Evolutionary conservation across 2,329 filamentous ascomycete genomes (phyloP).

Genomic region (Cladophialophora bantiana): DNA sequence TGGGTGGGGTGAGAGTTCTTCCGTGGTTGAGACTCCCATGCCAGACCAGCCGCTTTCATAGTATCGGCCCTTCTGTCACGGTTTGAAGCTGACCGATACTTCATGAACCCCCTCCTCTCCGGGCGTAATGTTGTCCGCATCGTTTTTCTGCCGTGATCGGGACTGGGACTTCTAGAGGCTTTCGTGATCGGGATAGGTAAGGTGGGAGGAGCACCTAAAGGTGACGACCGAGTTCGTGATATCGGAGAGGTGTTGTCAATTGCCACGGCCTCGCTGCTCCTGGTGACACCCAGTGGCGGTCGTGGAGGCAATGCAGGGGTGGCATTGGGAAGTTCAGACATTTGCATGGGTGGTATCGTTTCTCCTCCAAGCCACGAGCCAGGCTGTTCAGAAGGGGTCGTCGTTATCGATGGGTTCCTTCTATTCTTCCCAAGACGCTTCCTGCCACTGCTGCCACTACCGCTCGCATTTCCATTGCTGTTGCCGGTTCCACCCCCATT

Average conservation of each 20-base stretch:
- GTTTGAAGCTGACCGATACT: conserved; percentile 54
- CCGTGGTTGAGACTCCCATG: conserved; percentile 58
- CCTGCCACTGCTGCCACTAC: conserved; percentile 26
- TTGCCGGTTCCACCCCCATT: conserved; percentile 10
- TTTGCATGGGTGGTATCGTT: conserved; percentile 80
- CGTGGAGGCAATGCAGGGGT: conserved; percentile 65
- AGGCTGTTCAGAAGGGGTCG: conserved; percentile 25
- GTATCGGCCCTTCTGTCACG: conserved; percentile 61
- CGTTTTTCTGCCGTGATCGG: conserved; percentile 62
- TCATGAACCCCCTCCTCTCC: conserved; percentile 54
- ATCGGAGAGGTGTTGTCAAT: conserved; percentile 21
- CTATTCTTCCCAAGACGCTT: conserved; percentile 38
- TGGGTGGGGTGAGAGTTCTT: conserved; percentile 21
- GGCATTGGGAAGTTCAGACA: conserved; percentile 80
- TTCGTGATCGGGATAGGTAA: conserved; percentile 49
- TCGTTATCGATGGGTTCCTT: conserved; percentile 31
- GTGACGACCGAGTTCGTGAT: conserved; percentile 23
- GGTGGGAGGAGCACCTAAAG: conserved; percentile 45
- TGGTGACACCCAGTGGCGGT: conserved; percentile 49
- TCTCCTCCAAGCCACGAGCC: conserved; percentile 75
- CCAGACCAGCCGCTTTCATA: conserved; percentile 68
- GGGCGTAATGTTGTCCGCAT: conserved; percentile 64
- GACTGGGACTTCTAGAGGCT: conserved; percentile 65
- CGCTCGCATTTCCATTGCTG: conserved; percentile 4
- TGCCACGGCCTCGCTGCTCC: conserved; percentile 44